phyloP scores from a whole-genome alignment of 192 early-diverging fungal species.

The Coemansia sp. region DNA sequence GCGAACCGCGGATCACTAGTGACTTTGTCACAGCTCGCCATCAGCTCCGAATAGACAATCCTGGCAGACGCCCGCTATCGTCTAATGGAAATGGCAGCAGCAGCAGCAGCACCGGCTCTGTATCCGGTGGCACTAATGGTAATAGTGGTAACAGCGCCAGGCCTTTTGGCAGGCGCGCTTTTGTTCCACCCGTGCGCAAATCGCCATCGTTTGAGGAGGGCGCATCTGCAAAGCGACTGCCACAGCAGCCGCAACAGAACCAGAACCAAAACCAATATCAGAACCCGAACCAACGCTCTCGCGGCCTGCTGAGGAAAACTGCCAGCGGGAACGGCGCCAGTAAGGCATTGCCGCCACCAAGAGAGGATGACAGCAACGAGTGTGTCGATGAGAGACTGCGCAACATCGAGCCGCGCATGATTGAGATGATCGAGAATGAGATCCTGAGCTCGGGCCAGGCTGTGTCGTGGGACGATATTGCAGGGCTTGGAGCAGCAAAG shows the following conservation, averaged over 20 bases:
- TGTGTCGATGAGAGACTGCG: conserved; percentile 70
- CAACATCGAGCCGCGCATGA: conserved; percentile 87
- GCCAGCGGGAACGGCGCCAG: conserved; percentile 1
- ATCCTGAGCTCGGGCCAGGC: conserved; percentile 64
- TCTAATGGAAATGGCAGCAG: not conserved
- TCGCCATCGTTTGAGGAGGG: conserved; percentile 13
- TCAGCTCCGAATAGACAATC: conserved; percentile 31
- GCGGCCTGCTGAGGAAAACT: not conserved
- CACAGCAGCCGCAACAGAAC: conserved; percentile 20
- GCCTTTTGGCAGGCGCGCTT: conserved; percentile 10
- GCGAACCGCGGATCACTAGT: not conserved
- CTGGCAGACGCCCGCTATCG: conserved; percentile 28
- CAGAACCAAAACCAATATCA: too few species aligned
- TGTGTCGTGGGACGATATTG: conserved; percentile 84
- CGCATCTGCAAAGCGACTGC: conserved; percentile 12
- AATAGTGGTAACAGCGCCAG: not conserved
- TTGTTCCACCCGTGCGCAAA: conserved; percentile 35
- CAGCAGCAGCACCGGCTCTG: not conserved
- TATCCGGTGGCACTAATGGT: not conserved
- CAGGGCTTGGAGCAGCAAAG: conserved; percentile 83
- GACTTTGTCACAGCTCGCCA: conserved; percentile 46
- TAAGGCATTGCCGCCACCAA: not conserved
- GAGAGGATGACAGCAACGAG: not conserved
- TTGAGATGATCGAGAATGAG: conserved; percentile 89
- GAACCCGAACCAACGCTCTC: not conserved